Percentiles rank a stretch among this genome's conserved stretches.
These are phyloP conservation scores for Lactifluus volemus DNA, from an alignment of 768 basidiomycete species.

Conservation along the genomic window DNA sequence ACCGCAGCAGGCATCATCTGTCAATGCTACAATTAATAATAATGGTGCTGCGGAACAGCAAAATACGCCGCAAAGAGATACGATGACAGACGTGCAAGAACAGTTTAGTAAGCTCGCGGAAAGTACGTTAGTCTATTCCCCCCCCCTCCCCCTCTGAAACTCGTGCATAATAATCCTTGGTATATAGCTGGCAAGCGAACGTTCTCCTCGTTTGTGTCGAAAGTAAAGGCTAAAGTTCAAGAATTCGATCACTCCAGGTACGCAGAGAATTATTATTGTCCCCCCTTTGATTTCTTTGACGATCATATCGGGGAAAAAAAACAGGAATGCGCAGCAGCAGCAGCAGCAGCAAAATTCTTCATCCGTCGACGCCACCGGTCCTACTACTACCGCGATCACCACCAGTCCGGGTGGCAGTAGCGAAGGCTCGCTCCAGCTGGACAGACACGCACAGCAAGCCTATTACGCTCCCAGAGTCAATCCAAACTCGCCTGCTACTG, in stretches of 20 bases:
- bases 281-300: not conserved
- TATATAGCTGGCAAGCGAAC: conserved; percentile 58
- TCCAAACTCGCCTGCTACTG: not conserved
- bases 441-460: conserved; percentile 17
- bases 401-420: not conserved
- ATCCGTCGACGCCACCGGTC: not conserved
- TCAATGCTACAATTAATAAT: no score
- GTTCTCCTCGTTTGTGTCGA: conserved; percentile 58
- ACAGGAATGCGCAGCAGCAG: not conserved
- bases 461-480: conserved; percentile 12
- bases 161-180: no score
- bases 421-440: not conserved
- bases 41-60: conserved; percentile 16
- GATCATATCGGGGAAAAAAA: no score
- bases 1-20: no score
- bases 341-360: not conserved
- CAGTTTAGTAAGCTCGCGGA: conserved; percentile 72
- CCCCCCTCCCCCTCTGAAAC: no score
- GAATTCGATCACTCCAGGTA: conserved; percentile 58
- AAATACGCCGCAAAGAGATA: conserved; percentile 34
- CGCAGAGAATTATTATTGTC: not conserved
- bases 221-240: conserved; percentile 77
- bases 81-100: conserved; percentile 61
- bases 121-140: conserved; percentile 37
- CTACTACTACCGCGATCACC: not conserved